Evolutionary conservation across 2,329 filamentous ascomycete genomes (phyloP).

Genomic region (Colletotrichum zoysiae): DNA sequence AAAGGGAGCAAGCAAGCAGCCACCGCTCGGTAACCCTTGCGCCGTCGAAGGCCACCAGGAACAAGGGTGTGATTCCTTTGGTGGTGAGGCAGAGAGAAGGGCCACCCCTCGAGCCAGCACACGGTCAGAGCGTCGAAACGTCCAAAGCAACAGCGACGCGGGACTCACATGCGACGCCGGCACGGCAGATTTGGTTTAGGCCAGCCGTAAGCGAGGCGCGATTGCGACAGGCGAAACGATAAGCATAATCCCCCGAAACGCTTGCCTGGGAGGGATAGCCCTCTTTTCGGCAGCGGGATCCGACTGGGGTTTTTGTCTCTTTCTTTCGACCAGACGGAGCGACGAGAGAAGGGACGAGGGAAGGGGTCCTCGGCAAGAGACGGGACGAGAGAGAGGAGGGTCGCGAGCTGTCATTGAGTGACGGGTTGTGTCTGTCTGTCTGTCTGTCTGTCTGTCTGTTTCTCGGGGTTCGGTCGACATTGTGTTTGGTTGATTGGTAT

Average conservation of each 20-base stretch:
- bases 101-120: background rate
- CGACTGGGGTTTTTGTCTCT: too few species aligned
- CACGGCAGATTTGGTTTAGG: background rate
- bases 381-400: background rate
- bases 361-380: too few species aligned
- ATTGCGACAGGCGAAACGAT: conserved; percentile 1
- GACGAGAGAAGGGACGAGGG: too few species aligned
- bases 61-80: background rate
- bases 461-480: too few species aligned
- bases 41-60: background rate
- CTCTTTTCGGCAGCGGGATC: too few species aligned
- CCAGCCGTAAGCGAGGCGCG: background rate
- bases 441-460: background rate
- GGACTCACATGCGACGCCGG: conserved; percentile 1
- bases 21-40: too few species aligned
- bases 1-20: too few species aligned
- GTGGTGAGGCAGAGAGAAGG: too few species aligned
- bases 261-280: background rate
- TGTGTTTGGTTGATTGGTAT: too few species aligned
- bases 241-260: conserved; percentile 22
- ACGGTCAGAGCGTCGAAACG: conserved; percentile 28
- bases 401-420: conserved; percentile 24
- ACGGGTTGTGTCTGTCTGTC: background rate
- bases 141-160: conserved; percentile 8
- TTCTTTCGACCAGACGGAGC: too few species aligned